Base-by-base conservation (phyloP, 1,284 basidiomycete species). In the Cystobasidium sp. region DNA sequence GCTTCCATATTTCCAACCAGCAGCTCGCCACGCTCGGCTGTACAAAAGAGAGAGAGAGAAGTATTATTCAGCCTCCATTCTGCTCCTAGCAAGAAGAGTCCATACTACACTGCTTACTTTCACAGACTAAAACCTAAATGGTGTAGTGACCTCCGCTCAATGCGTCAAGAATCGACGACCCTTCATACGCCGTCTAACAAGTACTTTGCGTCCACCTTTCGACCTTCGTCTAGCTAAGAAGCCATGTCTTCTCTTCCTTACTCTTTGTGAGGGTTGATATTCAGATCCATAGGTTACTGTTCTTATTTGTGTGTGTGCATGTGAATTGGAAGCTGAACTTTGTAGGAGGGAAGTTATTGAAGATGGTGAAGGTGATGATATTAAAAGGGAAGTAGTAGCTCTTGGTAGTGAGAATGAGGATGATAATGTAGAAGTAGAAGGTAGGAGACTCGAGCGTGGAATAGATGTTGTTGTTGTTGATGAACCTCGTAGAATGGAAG, bases 231-330 rank as follows among this genome's bases (percentile, higher is more conserved):
- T 84, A 0, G 88, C 86, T 49, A 96, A 85, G 82, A 94, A 96
- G 9, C 93, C 93, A 81, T 94, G 92, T 82, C 90, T 91, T 76
- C 91, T 87, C 85, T 96, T 96, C 64, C 93, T 85, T 81, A 91
- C 91, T 64, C 92, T 86, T 84, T 94, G 92, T 0, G 90, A 92
- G 2, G 93, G 93, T 81, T 94, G 92, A 81, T 94, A 96, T 82
- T 93, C 91, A 44, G 87, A 86, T 44, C 92, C 92, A 76, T 84
- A 84, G 0, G 82, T 78, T 8, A 76, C 77, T 47, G 68, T 68
- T 8, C 78, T 44, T 44, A 37, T 41, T 65, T 75, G 74, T 55
- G 49, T 49, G 49, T 9, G 22, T n/a, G 43, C 62, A 41, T 18
- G 16, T 22, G 67, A 24, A 52, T 31, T 43, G 47, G 69, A 52